These are phyloP conservation scores for Adansonia madagascariensis DNA, from an alignment of 441 rosid species.

Conservation along the genomic window DNA sequence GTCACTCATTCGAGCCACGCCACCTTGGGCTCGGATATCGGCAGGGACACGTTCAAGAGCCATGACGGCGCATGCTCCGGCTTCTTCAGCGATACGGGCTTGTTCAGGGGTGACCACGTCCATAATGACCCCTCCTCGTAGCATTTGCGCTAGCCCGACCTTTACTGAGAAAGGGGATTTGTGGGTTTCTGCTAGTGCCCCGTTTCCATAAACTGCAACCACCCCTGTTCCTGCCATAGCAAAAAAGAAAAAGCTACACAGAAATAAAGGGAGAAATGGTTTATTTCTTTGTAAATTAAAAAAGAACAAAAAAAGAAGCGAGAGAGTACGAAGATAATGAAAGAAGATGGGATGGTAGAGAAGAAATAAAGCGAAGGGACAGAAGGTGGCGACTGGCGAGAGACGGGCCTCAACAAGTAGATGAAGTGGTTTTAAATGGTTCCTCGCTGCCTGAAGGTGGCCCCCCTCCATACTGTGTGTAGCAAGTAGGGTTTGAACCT, in stretches of 20 bases:
- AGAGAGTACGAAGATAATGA: too few species aligned
- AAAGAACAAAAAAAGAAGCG: too few species aligned
- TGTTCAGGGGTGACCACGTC: slow-evolving; percentile 89
- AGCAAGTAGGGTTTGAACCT: too few species aligned
- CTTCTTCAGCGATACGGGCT: slow-evolving; percentile 85
- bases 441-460: too few species aligned
- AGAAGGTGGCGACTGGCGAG: too few species aligned
- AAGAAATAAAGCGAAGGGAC: too few species aligned
- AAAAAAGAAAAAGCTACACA: not conserved
- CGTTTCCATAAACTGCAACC: slow-evolving; percentile 88
- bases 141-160: slow-evolving; percentile 97
- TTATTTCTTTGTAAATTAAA: too few species aligned
- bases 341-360: too few species aligned
- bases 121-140: slow-evolving; percentile 95
- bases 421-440: too few species aligned
- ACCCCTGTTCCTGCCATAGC: slow-evolving; percentile 84
- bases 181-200: slow-evolving; percentile 76
- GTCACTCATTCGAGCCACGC: slow-evolving; percentile 95
- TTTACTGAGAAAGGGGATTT: slow-evolving; percentile 91
- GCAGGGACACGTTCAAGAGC: slow-evolving; percentile 93
- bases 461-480: too few species aligned
- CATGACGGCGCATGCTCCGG: slow-evolving; percentile 96
- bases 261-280: too few species aligned
- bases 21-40: slow-evolving; percentile 88
- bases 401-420: too few species aligned